Conservation (phyloP, 73 alveolate species). For the Paramecium tetraurelia region DNA sequence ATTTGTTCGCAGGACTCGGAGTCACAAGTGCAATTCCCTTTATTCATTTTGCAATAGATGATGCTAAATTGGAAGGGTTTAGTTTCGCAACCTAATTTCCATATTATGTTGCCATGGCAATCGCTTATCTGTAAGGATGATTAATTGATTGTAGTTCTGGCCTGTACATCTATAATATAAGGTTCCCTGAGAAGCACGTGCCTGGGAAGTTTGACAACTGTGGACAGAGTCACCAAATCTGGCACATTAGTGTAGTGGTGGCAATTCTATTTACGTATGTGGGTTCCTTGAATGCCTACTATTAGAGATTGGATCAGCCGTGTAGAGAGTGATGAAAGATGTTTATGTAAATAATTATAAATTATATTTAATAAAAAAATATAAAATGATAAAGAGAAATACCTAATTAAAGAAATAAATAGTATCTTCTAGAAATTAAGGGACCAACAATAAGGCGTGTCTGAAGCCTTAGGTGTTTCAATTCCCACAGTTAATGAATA, state of each 20-base stretch:
- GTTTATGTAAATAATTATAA: not conserved
- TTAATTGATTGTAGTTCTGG: constrained; percentile 57
- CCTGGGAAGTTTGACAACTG: constrained; percentile 85
- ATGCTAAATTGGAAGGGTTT: constrained; percentile 1
- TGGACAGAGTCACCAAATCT: constrained; percentile 66
- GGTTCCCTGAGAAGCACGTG: constrained; percentile 82
- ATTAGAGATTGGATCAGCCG: not conserved
- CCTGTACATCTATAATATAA: constrained; percentile 72
- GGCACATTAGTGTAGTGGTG: constrained; percentile 64
- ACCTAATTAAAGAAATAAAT: not conserved
- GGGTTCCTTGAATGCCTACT: not conserved
- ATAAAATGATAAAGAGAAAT: not conserved
- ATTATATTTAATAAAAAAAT: not conserved
- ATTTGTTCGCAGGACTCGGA: constrained; percentile 77
- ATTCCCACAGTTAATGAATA: not conserved
- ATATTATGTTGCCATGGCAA: constrained; percentile 78
- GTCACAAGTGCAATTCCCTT: constrained; percentile 80
- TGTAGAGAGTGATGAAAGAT: not conserved
- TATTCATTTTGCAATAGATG: constrained; percentile 66
- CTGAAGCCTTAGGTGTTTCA: constrained; percentile 5
- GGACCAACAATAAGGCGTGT: not conserved
- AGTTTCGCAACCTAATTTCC: constrained; percentile 30
- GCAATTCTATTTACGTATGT: constrained; percentile 68
- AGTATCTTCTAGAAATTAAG: not conserved
- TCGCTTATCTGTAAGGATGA: constrained; percentile 65